These are phyloP conservation scores for Torulaspora globosa DNA, from an alignment of 1,139 yeast species.

Conservation along the genomic window DNA sequence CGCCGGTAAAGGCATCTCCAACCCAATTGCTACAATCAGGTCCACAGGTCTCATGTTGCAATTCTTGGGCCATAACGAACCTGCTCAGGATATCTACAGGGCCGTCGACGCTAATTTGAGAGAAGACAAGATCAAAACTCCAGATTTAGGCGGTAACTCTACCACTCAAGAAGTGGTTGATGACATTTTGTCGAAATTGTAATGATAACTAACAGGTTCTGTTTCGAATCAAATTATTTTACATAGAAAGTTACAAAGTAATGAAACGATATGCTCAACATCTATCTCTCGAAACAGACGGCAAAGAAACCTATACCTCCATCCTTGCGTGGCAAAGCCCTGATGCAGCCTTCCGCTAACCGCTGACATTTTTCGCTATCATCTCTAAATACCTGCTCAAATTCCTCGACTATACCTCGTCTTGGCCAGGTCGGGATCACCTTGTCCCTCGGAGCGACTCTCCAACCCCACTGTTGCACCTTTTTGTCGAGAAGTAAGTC, in stretches of 20 bases:
- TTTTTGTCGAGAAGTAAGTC: conserved; percentile 63
- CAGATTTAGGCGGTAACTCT: conserved; percentile 89
- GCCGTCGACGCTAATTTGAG: conserved; percentile 92
- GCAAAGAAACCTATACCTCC: conserved; percentile 99
- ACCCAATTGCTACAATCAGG: conserved; percentile 97
- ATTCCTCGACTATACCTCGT: conserved; percentile 72
- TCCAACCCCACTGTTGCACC: conserved; percentile 68
- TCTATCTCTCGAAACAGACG: conserved; percentile 43
- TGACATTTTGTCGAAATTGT: conserved; percentile 50
- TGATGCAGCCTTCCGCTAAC: conserved; percentile 79
- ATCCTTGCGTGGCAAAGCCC: conserved; percentile 80
- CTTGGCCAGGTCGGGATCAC: conserved; percentile 83
- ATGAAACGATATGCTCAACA: conserved; percentile 13
- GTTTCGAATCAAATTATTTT: conserved; percentile 3
- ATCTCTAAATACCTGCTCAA: conserved; percentile 45
- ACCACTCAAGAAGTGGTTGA: conserved; percentile 81
- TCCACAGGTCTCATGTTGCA: conserved; percentile 97
- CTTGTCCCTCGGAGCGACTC: conserved; percentile 53
- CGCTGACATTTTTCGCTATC: conserved; percentile 44
- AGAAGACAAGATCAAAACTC: conserved; percentile 79
- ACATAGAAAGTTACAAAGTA: conserved; percentile 7
- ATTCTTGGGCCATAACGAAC: conserved; percentile 84
- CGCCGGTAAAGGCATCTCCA: conserved; percentile 89
- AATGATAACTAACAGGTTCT: conserved; percentile 9
- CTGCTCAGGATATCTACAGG: conserved; percentile 86